Base-by-base conservation (phyloP, 78 protist genomes). In the Pelomyxa schiedti region DNA sequence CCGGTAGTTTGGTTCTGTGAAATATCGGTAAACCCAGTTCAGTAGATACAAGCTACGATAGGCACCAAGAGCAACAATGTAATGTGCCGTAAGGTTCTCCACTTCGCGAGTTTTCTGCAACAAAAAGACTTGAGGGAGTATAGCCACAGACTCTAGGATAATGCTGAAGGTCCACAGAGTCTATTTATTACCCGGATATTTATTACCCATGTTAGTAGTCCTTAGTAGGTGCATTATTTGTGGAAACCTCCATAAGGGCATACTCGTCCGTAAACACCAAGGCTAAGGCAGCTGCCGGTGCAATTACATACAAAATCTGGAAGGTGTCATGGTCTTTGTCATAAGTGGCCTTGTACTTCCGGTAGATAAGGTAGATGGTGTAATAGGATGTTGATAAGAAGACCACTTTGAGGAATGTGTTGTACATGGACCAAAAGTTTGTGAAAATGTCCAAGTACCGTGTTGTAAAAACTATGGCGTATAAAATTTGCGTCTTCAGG, bases 121-220 rank as follows among this genome's bases (percentile, higher is more conserved):
- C 63, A 94, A 68, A 63, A 86, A 82, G 39, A 95, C 72, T 85
- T 96, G 99, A 4, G 99, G 99, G 69, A 97, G 58, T 67, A 97
- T 90, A 6, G 98, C 97, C 9, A 97, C 95, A 22, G 97, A 77
- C 78, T 97, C 99, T 28, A 95, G 88, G 72, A 78, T 94, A 70
- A 94, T 87, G 36, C 93, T 83, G 74, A 95, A 94, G 16, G 98
- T 74, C 98, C 98, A 95, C 28, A 92, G 75, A 0, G 92, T 74
- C 89, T 95, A 29, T n/a, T 67, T n/a, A 30, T n/a, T 24, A 67
- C 22, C n/a, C 22, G 22, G 22, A 67, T 67, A 29, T n/a, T 22
- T 67, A 67, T n/a, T 22, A 29, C 86, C 8, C 36, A 2, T 35
- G 78, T 30, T 67, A 38, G 22, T 30, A 67, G 37, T 22, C 71